Percentiles rank a stretch among this genome's conserved stretches.
Conservation (phyloP, 2,329 filamentous ascomycete species). For the Chrysoporthe puriensis region DNA sequence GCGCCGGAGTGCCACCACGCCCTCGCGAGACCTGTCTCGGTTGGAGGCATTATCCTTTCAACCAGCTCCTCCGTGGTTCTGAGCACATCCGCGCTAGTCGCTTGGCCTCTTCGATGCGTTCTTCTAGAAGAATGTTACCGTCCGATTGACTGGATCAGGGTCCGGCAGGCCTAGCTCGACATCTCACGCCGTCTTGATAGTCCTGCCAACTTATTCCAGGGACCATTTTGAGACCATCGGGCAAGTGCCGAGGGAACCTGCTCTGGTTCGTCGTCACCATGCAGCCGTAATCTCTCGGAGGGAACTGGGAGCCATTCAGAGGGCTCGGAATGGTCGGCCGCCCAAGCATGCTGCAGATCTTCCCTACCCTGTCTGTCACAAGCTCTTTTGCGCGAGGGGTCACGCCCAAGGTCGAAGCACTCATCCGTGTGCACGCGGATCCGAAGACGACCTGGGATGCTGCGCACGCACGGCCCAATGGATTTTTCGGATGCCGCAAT, state of each 20-base stretch:
- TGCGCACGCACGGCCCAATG: too few species aligned
- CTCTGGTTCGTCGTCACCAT: neutral
- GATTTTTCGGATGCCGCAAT: too few species aligned
- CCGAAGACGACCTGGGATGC: too few species aligned
- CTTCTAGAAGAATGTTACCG: slow-evolving; percentile 12
- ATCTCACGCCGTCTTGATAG: neutral
- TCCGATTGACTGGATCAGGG: slow-evolving; percentile 6
- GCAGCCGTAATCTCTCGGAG: neutral
- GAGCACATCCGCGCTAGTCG: neutral
- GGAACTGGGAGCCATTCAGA: neutral
- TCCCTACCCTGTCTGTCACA: slow-evolving; percentile 7
- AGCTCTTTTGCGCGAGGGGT: neutral
- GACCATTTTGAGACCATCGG: neutral
- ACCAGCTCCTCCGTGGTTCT: neutral
- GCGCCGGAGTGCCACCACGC: too few species aligned
- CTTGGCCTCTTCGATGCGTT: slow-evolving; percentile 5
- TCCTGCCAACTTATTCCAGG: too few species aligned
- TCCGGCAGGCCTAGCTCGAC: neutral
- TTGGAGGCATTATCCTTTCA: neutral
- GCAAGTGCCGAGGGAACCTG: neutral
- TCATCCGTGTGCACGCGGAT: too few species aligned
- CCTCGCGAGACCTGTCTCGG: neutral
- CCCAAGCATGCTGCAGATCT: neutral
- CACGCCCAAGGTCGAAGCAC: too few species aligned
- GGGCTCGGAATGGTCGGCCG: neutral